A percentile compares a stretch with the other conserved stretches of the same genome.
phyloP scores from a whole-genome alignment of 306 rosid genomes.

The Astragalus glycyphyllos region DNA sequence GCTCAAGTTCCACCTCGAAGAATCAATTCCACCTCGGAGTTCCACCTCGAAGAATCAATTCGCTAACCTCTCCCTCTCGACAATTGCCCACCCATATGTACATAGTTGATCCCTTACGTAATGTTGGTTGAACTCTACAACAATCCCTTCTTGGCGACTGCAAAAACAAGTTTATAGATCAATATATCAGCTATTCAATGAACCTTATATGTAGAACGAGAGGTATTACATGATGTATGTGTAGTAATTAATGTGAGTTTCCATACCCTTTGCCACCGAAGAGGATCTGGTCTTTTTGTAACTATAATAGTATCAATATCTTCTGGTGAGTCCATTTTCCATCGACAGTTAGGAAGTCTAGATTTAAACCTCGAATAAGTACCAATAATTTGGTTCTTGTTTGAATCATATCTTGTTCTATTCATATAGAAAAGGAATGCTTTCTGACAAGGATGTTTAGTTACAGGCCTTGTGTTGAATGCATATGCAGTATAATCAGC shows the following conservation, averaged over 20 bases:
- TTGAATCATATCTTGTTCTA: constrained; percentile 48
- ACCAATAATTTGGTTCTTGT: constrained; percentile 49
- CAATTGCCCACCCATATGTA: constrained; percentile 70
- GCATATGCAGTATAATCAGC: constrained; percentile 50
- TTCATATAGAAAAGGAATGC: constrained; percentile 65
- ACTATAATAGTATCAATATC: constrained; percentile 54
- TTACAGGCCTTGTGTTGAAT: constrained; percentile 83
- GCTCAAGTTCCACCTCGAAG: constrained; percentile 31
- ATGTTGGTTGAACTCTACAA: constrained; percentile 68
- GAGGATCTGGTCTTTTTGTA: constrained; percentile 72
- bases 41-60: not conserved
- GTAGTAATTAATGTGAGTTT: not conserved
- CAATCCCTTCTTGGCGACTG: constrained; percentile 94
- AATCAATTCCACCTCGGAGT: not conserved
- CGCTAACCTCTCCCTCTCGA: constrained; percentile 60
- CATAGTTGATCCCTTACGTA: constrained; percentile 56
- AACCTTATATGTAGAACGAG: too few species aligned
- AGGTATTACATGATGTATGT: not conserved
- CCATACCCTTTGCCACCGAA: constrained; percentile 78
- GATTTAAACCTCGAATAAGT: constrained; percentile 46
- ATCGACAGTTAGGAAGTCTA: constrained; percentile 54
- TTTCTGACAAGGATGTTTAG: constrained; percentile 77
- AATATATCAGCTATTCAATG: too few species aligned
- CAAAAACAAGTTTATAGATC: constrained; percentile 38
- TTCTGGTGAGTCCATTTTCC: constrained; percentile 71